Evolutionary conservation across 2,329 filamentous ascomycete species (phyloP), one percentile per base, ranked within the genome.

Genomic region (Neonectria coccinea): DNA sequence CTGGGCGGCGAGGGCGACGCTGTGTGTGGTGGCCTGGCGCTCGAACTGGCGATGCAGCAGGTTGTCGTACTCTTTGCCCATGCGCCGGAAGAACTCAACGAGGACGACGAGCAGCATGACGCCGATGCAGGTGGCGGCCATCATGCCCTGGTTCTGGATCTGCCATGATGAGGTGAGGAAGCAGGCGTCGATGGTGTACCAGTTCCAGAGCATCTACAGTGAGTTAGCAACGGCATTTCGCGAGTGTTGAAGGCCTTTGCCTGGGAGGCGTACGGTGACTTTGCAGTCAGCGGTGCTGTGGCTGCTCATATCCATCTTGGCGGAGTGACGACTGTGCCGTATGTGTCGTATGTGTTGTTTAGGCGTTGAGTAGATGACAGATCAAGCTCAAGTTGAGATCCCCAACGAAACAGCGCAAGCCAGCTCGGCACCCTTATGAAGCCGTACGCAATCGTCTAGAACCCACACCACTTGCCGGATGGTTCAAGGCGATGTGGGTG

Each of bases 41-140:
- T 79, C 76, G 51, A 79, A 85, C 65, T 85, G 83, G 18, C 85
- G 85, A 48, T 89, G 76, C 22, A 93, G 83, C 66, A 86, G 86
- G 31, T 85, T 83, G 75, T 95, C 92, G 76, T 91, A 94, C 76
- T 93, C 91, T 67, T 89, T 89, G 66, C 86, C 84, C 20, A 86
- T 71, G n/a, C 92, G 89, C 27, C 92, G 91, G 25, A 94, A 83
- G 65, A 89, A 82, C 74, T 96, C 92, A 69, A 96, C 88, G 4
- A 81, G 75, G 48, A 94, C 84, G 65, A 92, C 91, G 36, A 96
- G 88, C 5, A 90, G 81, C 57, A 93, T 83, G 18, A 93, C 88
- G 64, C 91, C 92, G 72, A 96, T 89, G 79, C 92, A 95, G 42
- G 89, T 91, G 33, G 90, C 92, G 36, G 90, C 92, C 77, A 96